Evolutionary conservation across 129 eudicot species (phyloP).

Genomic region (Cynara cardunculus): DNA sequence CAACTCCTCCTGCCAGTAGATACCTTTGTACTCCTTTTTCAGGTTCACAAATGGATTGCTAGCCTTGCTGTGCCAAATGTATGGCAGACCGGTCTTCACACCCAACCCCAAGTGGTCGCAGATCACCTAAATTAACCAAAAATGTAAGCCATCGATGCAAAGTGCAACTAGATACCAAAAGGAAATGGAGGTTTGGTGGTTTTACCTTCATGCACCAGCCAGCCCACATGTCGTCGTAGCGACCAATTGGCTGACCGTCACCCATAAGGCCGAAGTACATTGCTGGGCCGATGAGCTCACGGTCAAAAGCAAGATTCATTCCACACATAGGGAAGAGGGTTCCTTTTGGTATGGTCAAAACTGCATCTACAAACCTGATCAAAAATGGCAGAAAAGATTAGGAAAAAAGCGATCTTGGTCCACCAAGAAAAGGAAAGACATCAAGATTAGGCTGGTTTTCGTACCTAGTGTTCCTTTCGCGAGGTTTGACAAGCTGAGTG

Average conservation of each 20-base stretch:
- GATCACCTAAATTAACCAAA: slow-evolving; percentile 39
- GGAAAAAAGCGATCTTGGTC: not conserved
- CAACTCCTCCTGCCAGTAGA: slow-evolving; percentile 72
- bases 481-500: slow-evolving; percentile 63
- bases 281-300: slow-evolving; percentile 74
- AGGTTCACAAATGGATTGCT: slow-evolving; percentile 73
- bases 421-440: not conserved
- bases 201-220: slow-evolving; percentile 77
- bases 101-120: slow-evolving; percentile 68
- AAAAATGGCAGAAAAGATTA: not conserved
- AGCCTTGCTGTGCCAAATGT: slow-evolving; percentile 84
- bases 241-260: slow-evolving; percentile 73
- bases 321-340: slow-evolving; percentile 84
- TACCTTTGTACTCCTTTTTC: slow-evolving; percentile 71
- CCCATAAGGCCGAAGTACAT: slow-evolving; percentile 90
- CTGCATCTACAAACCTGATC: slow-evolving; percentile 64
- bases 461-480: slow-evolving; percentile 53
- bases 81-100: slow-evolving; percentile 60
- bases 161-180: not conserved
- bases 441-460: not conserved
- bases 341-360: slow-evolving; percentile 71
- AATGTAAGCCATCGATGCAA: not conserved
- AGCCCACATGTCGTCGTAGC: slow-evolving; percentile 80
- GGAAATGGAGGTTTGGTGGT: not conserved
- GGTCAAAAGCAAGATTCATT: slow-evolving; percentile 70